phyloP scores from a whole-genome alignment of 1,284 basidiomycete species.

The Austroboletus rostrupii region DNA sequence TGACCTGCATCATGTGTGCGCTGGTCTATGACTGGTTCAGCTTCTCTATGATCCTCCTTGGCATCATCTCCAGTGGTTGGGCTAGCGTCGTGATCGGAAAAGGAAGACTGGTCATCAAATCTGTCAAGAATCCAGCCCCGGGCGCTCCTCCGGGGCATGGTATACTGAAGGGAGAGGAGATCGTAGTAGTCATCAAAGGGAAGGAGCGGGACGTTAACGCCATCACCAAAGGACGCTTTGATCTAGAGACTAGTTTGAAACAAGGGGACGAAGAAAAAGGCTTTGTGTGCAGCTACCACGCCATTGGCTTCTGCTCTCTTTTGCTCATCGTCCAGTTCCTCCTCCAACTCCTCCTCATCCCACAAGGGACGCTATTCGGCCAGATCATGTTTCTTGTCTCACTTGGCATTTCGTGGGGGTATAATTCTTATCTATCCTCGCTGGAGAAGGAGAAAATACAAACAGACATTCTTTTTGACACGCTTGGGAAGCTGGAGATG shows the following conservation, averaged over 20 bases:
- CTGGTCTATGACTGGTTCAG: neutral
- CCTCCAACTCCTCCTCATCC: conserved; percentile 27
- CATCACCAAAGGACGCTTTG: neutral
- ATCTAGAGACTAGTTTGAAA: neutral
- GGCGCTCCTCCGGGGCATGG: neutral
- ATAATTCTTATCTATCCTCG: conserved; percentile 26
- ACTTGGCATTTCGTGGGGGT: conserved; percentile 24
- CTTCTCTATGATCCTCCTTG: neutral
- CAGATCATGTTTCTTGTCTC: conserved; percentile 29
- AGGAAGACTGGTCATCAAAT: neutral
- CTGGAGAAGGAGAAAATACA: conserved; percentile 29
- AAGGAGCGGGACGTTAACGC: neutral
- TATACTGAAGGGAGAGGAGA: neutral
- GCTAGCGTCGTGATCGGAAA: neutral
- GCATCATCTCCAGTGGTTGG: neutral
- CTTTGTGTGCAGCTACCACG: neutral
- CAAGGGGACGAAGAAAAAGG: too few species aligned
- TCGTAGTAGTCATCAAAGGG: neutral
- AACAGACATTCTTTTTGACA: conserved; percentile 13
- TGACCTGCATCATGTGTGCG: neutral
- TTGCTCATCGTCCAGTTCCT: conserved; percentile 23
- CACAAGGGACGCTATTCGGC: conserved; percentile 26
- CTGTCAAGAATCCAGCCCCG: neutral
- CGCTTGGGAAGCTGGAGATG: conserved; percentile 11
- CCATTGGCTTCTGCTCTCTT: conserved; percentile 15